Percentiles rank a stretch among this genome's conserved stretches.
Evolutionary conservation across 352 stramenopile species (phyloP).

Genomic region (Achlya hypogyna): DNA sequence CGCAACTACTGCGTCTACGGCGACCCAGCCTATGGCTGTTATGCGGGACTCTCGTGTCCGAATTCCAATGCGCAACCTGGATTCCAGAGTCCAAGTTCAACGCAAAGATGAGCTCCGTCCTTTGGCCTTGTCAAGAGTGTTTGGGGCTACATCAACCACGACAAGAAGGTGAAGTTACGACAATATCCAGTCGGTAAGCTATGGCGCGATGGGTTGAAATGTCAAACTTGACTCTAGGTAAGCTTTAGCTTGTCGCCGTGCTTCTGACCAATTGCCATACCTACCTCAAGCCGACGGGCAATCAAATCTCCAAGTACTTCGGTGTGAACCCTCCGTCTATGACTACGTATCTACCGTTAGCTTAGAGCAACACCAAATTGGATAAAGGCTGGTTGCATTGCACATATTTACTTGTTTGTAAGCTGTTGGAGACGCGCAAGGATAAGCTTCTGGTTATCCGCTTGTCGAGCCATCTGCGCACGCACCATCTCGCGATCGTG

Average conservation of each 20-base stretch:
- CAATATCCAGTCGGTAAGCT: background rate
- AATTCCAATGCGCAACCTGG: background rate
- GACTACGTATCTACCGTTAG: too few relatives aligned
- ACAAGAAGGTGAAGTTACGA: slow-evolving; percentile 10
- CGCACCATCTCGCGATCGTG: too few relatives aligned
- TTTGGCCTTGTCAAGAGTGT: background rate
- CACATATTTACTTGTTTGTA: too few relatives aligned
- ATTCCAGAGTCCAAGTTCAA: background rate
- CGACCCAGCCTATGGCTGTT: slow-evolving; percentile 4
- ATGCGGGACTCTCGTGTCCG: background rate
- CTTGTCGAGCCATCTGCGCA: too few relatives aligned
- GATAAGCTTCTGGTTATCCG: too few relatives aligned
- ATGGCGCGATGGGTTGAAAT: background rate
- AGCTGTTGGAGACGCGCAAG: too few relatives aligned
- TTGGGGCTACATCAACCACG: background rate
- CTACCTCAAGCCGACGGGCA: background rate
- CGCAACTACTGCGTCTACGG: background rate
- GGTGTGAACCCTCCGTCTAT: background rate
- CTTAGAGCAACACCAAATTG: too few relatives aligned
- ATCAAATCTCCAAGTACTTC: slow-evolving; percentile 4
- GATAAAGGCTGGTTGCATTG: too few relatives aligned
- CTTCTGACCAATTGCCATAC: slow-evolving; percentile 12
- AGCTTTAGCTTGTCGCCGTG: background rate
- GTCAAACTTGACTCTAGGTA: background rate
- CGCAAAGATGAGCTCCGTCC: background rate